Percentiles rank a stretch among this genome's conserved stretches.
These are phyloP conservation scores for Eutypella sp. DNA, from an alignment of 2,329 filamentous ascomycete genomes.

Conservation along the genomic window DNA sequence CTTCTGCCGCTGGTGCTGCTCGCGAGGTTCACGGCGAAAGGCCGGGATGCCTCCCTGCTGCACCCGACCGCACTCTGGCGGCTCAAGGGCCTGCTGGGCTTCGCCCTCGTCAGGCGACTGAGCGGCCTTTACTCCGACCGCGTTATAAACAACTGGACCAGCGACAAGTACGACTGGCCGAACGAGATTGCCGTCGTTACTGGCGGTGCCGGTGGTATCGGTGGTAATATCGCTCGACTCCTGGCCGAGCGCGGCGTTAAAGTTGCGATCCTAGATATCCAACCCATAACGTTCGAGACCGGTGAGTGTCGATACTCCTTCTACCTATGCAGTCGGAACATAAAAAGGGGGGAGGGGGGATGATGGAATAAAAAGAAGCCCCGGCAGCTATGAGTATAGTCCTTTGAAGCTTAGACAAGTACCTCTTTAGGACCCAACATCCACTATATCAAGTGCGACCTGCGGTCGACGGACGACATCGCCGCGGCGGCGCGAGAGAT, in stretches of 20 bases:
- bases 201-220: slow-evolving; percentile 71
- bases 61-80: slow-evolving; percentile 47
- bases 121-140: slow-evolving; percentile 48
- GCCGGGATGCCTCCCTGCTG: slow-evolving; percentile 48
- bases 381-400: too few species aligned
- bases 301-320: slow-evolving; percentile 12
- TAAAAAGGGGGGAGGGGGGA: too few species aligned
- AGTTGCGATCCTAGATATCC: slow-evolving; percentile 68
- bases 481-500: slow-evolving; percentile 35
- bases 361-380: too few species aligned
- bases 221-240: slow-evolving; percentile 57
- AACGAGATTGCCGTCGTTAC: slow-evolving; percentile 70
- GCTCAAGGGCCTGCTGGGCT: slow-evolving; percentile 47
- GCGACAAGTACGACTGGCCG: slow-evolving; percentile 58
- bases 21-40: slow-evolving; percentile 58
- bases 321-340: too few species aligned
- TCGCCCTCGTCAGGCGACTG: slow-evolving; percentile 45
- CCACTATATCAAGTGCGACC: slow-evolving; percentile 66
- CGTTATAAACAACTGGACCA: slow-evolving; percentile 44
- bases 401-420: too few species aligned
- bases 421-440: slow-evolving; percentile 49
- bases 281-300: slow-evolving; percentile 33
- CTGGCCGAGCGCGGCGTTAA: slow-evolving; percentile 61
- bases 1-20: slow-evolving; percentile 60
- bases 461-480: slow-evolving; percentile 53